Conservation (phyloP, 2,329 filamentous ascomycete species). For the Scytalidium sp. region DNA sequence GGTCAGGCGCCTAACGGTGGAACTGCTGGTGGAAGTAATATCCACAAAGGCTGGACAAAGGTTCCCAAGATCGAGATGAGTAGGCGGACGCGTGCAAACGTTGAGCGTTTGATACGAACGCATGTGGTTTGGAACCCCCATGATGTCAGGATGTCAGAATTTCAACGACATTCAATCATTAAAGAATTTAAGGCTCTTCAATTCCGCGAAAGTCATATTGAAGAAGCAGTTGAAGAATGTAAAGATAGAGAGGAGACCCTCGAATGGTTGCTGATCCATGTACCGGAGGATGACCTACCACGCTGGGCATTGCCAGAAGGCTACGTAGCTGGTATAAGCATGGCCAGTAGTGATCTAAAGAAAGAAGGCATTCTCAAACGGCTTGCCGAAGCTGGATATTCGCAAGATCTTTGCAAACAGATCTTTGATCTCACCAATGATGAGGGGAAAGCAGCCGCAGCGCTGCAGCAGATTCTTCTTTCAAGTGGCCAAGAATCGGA, state of each 20-base stretch:
- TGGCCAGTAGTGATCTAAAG: slow-evolving; percentile 78
- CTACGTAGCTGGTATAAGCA: slow-evolving; percentile 85
- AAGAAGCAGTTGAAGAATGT: slow-evolving; percentile 84
- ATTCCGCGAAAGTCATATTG: slow-evolving; percentile 84
- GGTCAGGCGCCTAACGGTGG: slow-evolving; percentile 36
- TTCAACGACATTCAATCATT: slow-evolving; percentile 58
- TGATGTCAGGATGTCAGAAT: slow-evolving; percentile 59
- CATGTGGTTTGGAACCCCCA: slow-evolving; percentile 87
- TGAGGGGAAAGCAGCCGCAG: slow-evolving; percentile 74
- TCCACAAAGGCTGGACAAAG: slow-evolving; percentile 72
- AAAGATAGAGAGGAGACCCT: slow-evolving; percentile 90
- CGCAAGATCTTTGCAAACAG: slow-evolving; percentile 76
- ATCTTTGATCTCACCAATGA: slow-evolving; percentile 68
- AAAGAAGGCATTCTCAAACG: slow-evolving; percentile 80
- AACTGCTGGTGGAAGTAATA: slow-evolving; percentile 28
- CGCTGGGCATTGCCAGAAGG: slow-evolving; percentile 87
- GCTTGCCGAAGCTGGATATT: slow-evolving; percentile 79
- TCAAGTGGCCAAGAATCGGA: slow-evolving; percentile 37
- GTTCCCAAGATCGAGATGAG: slow-evolving; percentile 95
- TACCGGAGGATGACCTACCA: slow-evolving; percentile 95
- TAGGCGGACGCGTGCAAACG: slow-evolving; percentile 69
- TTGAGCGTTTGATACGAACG: slow-evolving; percentile 76
- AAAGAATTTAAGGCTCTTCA: slow-evolving; percentile 74
- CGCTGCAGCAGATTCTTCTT: slow-evolving; percentile 70
- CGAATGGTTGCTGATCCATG: slow-evolving; percentile 95